Conservation (phyloP, 2,329 filamentous ascomycete genomes). For the Exophiala sp. region DNA sequence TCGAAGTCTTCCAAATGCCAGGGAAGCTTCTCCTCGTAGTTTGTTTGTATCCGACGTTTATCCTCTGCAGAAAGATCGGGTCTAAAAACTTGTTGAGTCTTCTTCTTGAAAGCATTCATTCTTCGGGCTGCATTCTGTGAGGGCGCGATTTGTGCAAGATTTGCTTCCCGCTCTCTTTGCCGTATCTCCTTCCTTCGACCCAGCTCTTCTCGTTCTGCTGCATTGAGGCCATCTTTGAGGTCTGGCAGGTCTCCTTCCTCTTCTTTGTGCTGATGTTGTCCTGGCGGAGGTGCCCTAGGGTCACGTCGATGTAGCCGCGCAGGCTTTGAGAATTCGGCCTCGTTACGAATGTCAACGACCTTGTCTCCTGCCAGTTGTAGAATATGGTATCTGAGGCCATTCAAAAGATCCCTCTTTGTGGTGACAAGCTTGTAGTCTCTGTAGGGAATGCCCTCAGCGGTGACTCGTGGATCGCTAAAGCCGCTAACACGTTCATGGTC, state of each 20-base stretch:
- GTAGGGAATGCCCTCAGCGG: conserved; percentile 31
- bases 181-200: conserved; percentile 59
- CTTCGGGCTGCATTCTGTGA: conserved; percentile 67
- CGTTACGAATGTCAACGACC: conserved; percentile 66
- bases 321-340: conserved; percentile 79
- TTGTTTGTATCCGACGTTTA: conserved; percentile 59
- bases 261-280: conserved; percentile 34
- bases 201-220: conserved; percentile 36
- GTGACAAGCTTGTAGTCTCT: conserved; percentile 69
- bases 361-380: conserved; percentile 72
- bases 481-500: conserved; percentile 25
- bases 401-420: conserved; percentile 74
- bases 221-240: conserved; percentile 60
- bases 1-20: conserved; percentile 98
- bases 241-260: conserved; percentile 45
- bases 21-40: conserved; percentile 91
- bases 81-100: conserved; percentile 79
- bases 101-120: conserved; percentile 66
- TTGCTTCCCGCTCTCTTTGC: conserved; percentile 79
- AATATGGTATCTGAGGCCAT: conserved; percentile 80
- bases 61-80: conserved; percentile 68
- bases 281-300: conserved; percentile 63
- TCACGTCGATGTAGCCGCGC: conserved; percentile 87
- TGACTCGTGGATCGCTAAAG: conserved; percentile 26
- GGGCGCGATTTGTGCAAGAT: conserved; percentile 89